A percentile compares a stretch with the other conserved stretches of the same genome.
These are phyloP conservation scores for Rhodomyrtus psidioides DNA, from an alignment of 441 rosid genomes.

Conservation along the genomic window DNA sequence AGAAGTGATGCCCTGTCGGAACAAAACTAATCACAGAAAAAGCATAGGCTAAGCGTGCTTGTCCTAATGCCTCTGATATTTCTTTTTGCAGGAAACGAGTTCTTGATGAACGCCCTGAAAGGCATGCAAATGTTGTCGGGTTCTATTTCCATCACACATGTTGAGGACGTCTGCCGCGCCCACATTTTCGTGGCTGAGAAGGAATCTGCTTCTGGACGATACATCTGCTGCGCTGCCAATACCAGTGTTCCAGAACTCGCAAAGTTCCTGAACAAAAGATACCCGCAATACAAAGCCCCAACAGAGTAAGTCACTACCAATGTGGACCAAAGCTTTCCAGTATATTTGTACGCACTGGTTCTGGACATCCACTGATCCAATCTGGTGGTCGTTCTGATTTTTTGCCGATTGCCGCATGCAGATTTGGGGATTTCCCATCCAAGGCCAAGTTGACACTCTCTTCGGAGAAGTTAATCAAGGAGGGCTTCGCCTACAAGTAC, in stretches of 20 bases:
- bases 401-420: slow-evolving; percentile 13
- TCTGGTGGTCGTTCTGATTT: not conserved
- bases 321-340: not conserved
- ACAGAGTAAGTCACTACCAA: slow-evolving; percentile 48
- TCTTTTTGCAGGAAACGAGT: slow-evolving; percentile 46
- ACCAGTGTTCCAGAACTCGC: slow-evolving; percentile 61
- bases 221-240: slow-evolving; percentile 56
- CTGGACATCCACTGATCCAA: not conserved
- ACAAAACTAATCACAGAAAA: not conserved
- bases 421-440: slow-evolving; percentile 59
- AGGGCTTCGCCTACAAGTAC: slow-evolving; percentile 63
- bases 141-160: slow-evolving; percentile 66
- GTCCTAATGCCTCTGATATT: not conserved
- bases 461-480: slow-evolving; percentile 53
- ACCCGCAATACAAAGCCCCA: slow-evolving; percentile 46
- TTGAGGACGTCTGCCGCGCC: slow-evolving; percentile 68
- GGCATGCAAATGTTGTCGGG: slow-evolving; percentile 88
- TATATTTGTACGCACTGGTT: not conserved
- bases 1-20: not conserved
- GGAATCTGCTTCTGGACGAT: slow-evolving; percentile 78
- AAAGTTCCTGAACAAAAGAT: slow-evolving; percentile 47
- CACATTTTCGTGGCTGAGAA: slow-evolving; percentile 82
- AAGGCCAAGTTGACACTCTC: slow-evolving; percentile 51
- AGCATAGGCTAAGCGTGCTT: no score
- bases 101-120: slow-evolving; percentile 41